A percentile compares a stretch with the other conserved stretches of the same genome.
phyloP scores from a whole-genome alignment of 176 grass and related monocot genomes.

The Bromus sterilis region DNA sequence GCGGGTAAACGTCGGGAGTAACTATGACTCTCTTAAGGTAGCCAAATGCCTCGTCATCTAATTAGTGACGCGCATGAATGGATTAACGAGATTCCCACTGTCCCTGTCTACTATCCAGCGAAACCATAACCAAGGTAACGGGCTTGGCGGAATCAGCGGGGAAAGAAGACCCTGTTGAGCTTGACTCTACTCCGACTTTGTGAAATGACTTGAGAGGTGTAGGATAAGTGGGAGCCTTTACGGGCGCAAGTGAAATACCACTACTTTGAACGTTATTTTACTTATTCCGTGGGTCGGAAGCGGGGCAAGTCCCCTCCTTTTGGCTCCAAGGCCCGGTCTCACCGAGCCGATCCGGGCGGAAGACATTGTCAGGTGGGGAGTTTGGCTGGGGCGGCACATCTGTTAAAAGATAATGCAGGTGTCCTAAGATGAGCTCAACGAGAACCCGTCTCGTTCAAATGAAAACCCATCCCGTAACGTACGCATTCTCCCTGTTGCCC shows the following conservation, averaged over 20 bases:
- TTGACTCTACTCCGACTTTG: too few relatives aligned
- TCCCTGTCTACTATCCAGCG: conserved; percentile 19
- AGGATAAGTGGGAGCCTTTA: background rate
- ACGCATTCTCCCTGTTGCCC: too few relatives aligned
- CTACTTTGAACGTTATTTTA: conserved; percentile 81
- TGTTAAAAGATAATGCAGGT: conserved; percentile 58
- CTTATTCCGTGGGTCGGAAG: conserved; percentile 55
- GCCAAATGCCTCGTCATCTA: conserved; percentile 65
- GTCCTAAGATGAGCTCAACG: conserved; percentile 67
- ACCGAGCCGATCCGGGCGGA: conserved; percentile 24
- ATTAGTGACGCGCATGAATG: conserved; percentile 69
- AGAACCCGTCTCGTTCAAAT: too few relatives aligned
- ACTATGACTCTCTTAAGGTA: conserved; percentile 91
- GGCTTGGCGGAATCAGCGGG: too few relatives aligned
- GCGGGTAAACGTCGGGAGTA: conserved; percentile 67
- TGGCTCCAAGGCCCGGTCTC: background rate
- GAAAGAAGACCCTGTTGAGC: too few relatives aligned
- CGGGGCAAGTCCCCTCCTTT: background rate
- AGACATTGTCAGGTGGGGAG: conserved; percentile 71
- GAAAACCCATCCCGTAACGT: too few relatives aligned
- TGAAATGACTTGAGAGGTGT: background rate
- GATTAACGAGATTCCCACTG: conserved; percentile 44
- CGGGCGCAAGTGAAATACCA: conserved; percentile 59
- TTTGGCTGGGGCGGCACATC: conserved; percentile 52
- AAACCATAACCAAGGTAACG: too few relatives aligned